Evolutionary conservation across 768 basidiomycete genomes (phyloP).

Genomic region (Termitomyces eurrhizus): DNA sequence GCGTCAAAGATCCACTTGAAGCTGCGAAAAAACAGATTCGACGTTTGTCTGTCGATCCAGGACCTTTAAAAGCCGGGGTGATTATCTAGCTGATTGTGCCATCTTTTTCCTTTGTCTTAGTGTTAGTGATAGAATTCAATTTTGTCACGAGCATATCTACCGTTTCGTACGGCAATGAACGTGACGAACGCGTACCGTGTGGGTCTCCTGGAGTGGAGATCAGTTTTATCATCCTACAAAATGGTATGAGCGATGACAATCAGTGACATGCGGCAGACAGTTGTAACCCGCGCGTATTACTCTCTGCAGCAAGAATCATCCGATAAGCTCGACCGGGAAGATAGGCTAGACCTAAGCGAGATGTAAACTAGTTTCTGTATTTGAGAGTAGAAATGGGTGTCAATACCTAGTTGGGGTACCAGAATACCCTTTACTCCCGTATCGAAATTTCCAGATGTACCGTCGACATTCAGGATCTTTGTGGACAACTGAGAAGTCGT

Average conservation of each 20-base stretch:
- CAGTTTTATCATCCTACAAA: conserved; percentile 24
- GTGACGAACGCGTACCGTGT: conserved; percentile 11
- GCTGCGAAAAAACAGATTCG: neutral
- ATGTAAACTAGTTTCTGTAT: neutral
- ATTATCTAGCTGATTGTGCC: neutral
- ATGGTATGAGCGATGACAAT: neutral
- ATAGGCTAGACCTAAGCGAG: conserved; percentile 30
- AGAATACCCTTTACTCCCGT: conserved; percentile 59
- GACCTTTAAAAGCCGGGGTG: neutral
- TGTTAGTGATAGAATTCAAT: neutral
- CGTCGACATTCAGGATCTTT: conserved; percentile 61
- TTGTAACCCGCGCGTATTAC: conserved; percentile 31
- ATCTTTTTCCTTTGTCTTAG: neutral
- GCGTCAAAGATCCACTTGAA: neutral
- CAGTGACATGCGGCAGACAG: neutral
- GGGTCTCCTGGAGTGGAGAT: conserved; percentile 29
- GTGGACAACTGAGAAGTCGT: conserved; percentile 69
- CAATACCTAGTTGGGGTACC: conserved; percentile 60
- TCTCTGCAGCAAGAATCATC: conserved; percentile 32
- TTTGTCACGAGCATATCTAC: conserved; percentile 11
- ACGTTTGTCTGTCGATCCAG: neutral
- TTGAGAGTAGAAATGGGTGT: conserved; percentile 1
- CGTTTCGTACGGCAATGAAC: conserved; percentile 13
- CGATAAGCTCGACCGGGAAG: conserved; percentile 37
- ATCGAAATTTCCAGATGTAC: conserved; percentile 62